These are phyloP conservation scores for Aspergillus quadricinctus DNA, from an alignment of 2,329 filamentous ascomycete species.

Conservation along the genomic window DNA sequence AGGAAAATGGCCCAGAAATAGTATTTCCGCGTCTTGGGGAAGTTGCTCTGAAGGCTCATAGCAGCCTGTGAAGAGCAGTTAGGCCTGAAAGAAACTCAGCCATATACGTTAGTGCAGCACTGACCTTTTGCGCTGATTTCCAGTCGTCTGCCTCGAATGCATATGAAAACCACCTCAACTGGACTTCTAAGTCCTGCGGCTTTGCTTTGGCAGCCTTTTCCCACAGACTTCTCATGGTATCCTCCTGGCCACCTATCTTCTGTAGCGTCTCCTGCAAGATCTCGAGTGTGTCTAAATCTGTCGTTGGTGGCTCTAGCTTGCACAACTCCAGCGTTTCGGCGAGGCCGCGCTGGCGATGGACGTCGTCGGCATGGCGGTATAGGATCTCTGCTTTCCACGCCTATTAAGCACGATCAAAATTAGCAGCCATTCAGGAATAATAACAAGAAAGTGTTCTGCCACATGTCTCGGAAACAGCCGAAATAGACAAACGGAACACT, in stretches of 20 bases:
- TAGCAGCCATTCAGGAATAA: background rate
- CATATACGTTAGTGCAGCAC: slow-evolving; percentile 10
- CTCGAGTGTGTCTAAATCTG: slow-evolving; percentile 43
- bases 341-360: slow-evolving; percentile 40
- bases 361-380: slow-evolving; percentile 37
- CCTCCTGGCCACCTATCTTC: slow-evolving; percentile 30
- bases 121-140: slow-evolving; percentile 48
- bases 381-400: slow-evolving; percentile 43
- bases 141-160: slow-evolving; percentile 41
- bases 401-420: slow-evolving; percentile 17
- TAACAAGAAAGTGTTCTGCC: background rate
- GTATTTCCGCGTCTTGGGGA: slow-evolving; percentile 45
- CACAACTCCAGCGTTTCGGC: slow-evolving; percentile 41
- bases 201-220: slow-evolving; percentile 44
- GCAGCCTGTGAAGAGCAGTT: slow-evolving; percentile 35
- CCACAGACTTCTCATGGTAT: slow-evolving; percentile 39
- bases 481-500: background rate
- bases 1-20: slow-evolving; percentile 49
- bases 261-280: slow-evolving; percentile 40
- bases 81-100: slow-evolving; percentile 5
- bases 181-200: slow-evolving; percentile 41
- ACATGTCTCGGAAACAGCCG: background rate
- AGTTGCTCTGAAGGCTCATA: slow-evolving; percentile 48
- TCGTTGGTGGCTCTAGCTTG: slow-evolving; percentile 38
- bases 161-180: slow-evolving; percentile 43